These are phyloP conservation scores for Fomitopsis betulina DNA, from an alignment of 1,284 basidiomycete species.

Conservation along the genomic window DNA sequence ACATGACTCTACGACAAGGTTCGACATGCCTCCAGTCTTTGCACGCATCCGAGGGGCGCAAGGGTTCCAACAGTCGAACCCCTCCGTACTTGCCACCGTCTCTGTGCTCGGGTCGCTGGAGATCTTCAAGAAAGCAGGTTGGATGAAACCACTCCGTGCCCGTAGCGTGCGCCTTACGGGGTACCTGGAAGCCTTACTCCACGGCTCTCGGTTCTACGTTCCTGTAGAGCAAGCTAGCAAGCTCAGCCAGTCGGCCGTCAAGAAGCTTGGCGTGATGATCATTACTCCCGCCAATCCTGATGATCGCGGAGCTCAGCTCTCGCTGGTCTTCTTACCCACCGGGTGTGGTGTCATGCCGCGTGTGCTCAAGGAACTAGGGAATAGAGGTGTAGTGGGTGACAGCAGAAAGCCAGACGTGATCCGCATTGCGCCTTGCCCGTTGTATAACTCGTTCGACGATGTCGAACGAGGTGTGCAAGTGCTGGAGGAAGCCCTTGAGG, in stretches of 20 bases:
- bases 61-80: slow-evolving; percentile 95
- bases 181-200: slow-evolving; percentile 64
- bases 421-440: slow-evolving; percentile 75
- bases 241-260: slow-evolving; percentile 17
- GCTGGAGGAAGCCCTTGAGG: slow-evolving; percentile 53
- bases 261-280: slow-evolving; percentile 69
- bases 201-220: slow-evolving; percentile 59
- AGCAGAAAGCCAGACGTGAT: slow-evolving; percentile 90
- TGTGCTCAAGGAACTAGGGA: slow-evolving; percentile 58
- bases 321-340: slow-evolving; percentile 70
- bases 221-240: slow-evolving; percentile 34
- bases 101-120: slow-evolving; percentile 80
- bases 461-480: slow-evolving; percentile 63
- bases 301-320: slow-evolving; percentile 81
- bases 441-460: slow-evolving; percentile 83
- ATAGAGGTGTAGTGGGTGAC: slow-evolving; percentile 82
- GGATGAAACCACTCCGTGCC: slow-evolving; percentile 63
- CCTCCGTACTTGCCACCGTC: slow-evolving; percentile 76
- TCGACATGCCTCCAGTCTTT: slow-evolving; percentile 86
- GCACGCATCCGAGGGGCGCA: slow-evolving; percentile 85
- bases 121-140: slow-evolving; percentile 74
- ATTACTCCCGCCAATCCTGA: slow-evolving; percentile 74
- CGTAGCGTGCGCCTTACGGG: slow-evolving; percentile 72
- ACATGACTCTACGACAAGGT: slow-evolving; percentile 82
- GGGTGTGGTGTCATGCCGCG: slow-evolving; percentile 65